Evolutionary conservation across 2,329 filamentous ascomycete species (phyloP).

Genomic region (Cladosporium sp.): DNA sequence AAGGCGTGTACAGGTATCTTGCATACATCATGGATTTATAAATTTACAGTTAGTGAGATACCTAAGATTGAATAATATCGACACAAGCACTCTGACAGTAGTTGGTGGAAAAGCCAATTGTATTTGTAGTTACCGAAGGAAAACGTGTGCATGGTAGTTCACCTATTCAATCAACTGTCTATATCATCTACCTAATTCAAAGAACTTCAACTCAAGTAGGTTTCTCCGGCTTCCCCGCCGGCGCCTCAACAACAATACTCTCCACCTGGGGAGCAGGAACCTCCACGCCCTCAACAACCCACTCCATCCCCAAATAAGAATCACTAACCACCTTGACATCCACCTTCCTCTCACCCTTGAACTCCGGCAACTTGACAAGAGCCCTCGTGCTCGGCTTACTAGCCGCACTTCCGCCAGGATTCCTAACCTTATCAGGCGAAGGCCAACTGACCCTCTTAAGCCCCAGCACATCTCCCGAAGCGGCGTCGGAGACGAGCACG

Average conservation of each 20-base stretch:
- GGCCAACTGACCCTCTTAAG: constrained; percentile 82
- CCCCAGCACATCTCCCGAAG: constrained; percentile 71
- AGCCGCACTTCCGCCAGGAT: constrained; percentile 20
- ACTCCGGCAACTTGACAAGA: constrained; percentile 57
- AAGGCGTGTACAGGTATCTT: too few relatives aligned
- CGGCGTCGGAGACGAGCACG: constrained; percentile 64
- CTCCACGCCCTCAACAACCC: constrained; percentile 50
- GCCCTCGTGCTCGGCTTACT: constrained; percentile 50
- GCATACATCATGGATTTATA: too few relatives aligned
- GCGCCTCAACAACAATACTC: constrained; percentile 3
- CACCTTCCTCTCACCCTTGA: constrained; percentile 54
- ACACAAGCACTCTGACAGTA: too few relatives aligned
- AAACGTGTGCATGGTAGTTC: too few relatives aligned
- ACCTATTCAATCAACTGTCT: too few relatives aligned
- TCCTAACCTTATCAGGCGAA: constrained; percentile 26
- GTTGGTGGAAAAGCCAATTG: too few relatives aligned
- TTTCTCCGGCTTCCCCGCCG: constrained; percentile 29
- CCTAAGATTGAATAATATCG: too few relatives aligned
- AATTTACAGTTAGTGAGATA: too few relatives aligned
- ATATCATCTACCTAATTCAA: too few relatives aligned
- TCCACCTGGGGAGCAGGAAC: constrained; percentile 38
- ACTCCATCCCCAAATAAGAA: constrained; percentile 73
- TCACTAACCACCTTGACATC: constrained; percentile 80
- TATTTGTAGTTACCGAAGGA: too few relatives aligned
- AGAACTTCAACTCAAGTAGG: neutral